These are phyloP conservation scores for Claviceps quebecensis DNA, from an alignment of 2,329 filamentous ascomycete genomes.

Conservation along the genomic window DNA sequence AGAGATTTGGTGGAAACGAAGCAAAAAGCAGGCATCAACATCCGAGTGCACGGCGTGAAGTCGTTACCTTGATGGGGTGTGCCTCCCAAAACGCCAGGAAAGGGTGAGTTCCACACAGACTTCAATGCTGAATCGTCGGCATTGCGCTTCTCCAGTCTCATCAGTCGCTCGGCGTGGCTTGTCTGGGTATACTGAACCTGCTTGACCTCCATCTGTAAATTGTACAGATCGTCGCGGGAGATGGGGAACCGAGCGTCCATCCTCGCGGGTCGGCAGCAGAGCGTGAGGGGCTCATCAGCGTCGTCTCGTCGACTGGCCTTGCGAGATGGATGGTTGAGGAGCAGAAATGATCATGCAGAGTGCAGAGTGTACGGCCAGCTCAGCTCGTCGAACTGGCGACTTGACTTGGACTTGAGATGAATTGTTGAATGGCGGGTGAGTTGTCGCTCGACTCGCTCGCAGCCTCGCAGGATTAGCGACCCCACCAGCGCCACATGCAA, in stretches of 20 bases:
- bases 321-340: not conserved
- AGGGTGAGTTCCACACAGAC: conserved; percentile 88
- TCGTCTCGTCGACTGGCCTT: not conserved
- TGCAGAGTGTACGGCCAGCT: not conserved
- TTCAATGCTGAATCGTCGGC: conserved; percentile 57
- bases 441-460: not conserved
- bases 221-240: conserved; percentile 50
- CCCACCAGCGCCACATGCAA: not conserved
- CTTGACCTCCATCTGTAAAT: conserved; percentile 57
- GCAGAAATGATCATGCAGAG: no score
- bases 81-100: conserved; percentile 70
- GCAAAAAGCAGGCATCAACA: not conserved
- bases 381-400: no score
- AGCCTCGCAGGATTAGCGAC: not conserved
- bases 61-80: conserved; percentile 73
- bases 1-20: not conserved
- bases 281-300: not conserved
- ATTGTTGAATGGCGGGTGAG: not conserved
- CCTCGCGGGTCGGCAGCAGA: conserved; percentile 16
- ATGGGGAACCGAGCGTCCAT: conserved; percentile 52
- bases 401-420: not conserved
- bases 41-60: not conserved
- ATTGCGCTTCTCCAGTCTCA: conserved; percentile 50
- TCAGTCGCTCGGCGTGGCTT: conserved; percentile 47
- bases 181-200: conserved; percentile 50